Percentiles rank a stretch among this genome's conserved stretches.
These are phyloP conservation scores for Microcos paniculata DNA, from an alignment of 345 rosid genomes.

Conservation along the genomic window DNA sequence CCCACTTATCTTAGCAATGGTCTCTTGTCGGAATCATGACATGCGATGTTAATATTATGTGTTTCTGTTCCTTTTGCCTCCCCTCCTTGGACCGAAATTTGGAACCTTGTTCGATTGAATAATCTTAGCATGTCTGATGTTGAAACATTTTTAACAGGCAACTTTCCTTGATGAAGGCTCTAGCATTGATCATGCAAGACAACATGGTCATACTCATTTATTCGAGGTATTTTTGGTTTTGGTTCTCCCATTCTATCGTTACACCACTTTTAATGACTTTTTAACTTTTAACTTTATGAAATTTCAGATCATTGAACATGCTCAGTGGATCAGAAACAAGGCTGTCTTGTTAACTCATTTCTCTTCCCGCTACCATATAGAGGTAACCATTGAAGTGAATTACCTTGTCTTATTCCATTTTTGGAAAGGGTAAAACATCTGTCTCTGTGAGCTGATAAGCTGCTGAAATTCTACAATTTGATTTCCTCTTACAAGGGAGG, in stretches of 20 bases:
- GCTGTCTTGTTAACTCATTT: conserved; percentile 80
- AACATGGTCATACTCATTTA: conserved; percentile 87
- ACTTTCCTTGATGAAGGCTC: conserved; percentile 77
- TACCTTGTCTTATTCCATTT: neutral
- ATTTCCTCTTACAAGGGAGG: neutral
- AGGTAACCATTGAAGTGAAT: conserved; percentile 50
- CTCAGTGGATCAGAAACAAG: conserved; percentile 87
- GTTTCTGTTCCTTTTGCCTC: neutral
- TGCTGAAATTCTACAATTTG: neutral
- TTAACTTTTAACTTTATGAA: neutral
- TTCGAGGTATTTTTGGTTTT: conserved; percentile 52
- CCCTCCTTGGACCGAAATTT: neutral
- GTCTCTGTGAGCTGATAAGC: neutral
- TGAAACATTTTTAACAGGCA: conserved; percentile 52
- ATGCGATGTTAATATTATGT: neutral
- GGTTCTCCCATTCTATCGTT: conserved; percentile 3
- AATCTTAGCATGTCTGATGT: neutral
- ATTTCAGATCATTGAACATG: conserved; percentile 75
- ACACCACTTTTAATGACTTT: neutral
- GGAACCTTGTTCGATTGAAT: neutral
- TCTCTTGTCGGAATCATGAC: neutral
- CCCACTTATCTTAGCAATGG: neutral
- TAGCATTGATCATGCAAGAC: conserved; percentile 72
- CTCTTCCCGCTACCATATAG: conserved; percentile 81
- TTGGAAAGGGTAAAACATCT: neutral